Base-by-base conservation (phyloP, 179 eudicot species). In the Pouteria campechiana region DNA sequence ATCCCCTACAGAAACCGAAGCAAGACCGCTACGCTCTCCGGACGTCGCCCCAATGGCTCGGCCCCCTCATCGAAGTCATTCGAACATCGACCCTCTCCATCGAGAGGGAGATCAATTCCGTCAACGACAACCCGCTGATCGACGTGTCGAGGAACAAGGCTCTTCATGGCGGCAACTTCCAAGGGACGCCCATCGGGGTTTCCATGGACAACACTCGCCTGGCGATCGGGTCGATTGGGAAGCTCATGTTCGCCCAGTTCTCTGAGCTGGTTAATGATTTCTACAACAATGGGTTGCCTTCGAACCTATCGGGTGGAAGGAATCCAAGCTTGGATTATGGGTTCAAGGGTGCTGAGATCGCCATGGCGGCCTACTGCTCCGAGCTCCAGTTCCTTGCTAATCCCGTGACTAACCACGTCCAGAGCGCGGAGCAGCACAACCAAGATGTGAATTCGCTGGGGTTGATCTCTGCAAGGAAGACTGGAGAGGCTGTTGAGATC, bases 11-110 rank as follows among this genome's bases (percentile, higher is more conserved):
- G 34, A 76, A 76, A 38, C 84, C 84, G 4, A 76, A 76, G 32
- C 79, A 76, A 10, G 84, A 76, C 24, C 49, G 84, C 0, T 76
- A 76, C 10, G 84, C 84, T 1, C 74, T 76, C n/a, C 22, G 84
- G 7, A 76, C 84, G 1, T 76, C 84, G 0, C 84, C 84, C 6
- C 84, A 76, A 20, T 76, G 84, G 84, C 79, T 76, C 15, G 84
- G 84, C 17, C 84, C 84, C 1, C 84, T 59, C 8, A 69, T 76
- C 31, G 84, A 76, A 27, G 79, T 73, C 11, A 76, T 76, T 22
- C 64, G 84, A 7, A 25, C 67, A 1, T 66, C 84, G 0, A 73
- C 84, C 9, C 73, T 73, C 38, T 65, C 70, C 43, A 76, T 76
- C 9, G 83, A 72, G 36, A 43, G 83, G 25, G 83, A 76, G 42